Conservation (phyloP, 768 basidiomycete species). For the Auriculariales sp. region DNA sequence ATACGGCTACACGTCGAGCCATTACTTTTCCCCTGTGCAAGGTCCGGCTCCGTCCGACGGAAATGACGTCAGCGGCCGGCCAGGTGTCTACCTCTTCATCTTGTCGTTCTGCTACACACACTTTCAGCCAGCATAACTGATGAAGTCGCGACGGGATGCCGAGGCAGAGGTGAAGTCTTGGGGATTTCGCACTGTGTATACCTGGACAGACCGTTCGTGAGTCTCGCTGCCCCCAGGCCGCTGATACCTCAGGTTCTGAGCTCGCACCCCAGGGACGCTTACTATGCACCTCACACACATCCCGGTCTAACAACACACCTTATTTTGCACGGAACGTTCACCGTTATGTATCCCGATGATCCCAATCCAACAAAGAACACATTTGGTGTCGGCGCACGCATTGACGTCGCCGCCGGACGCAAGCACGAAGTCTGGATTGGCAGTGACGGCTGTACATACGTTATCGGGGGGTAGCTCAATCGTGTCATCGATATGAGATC, state of each 20-base stretch:
- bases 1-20: too few species aligned
- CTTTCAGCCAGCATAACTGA: background rate
- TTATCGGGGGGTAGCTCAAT: too few species aligned
- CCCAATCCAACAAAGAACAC: conserved; percentile 11
- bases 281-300: conserved; percentile 15
- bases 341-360: conserved; percentile 13
- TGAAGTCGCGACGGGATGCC: conserved; percentile 7
- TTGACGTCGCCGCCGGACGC: conserved; percentile 15
- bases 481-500: too few species aligned
- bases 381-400: conserved; percentile 14
- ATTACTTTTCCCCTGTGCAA: too few species aligned
- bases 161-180: conserved; percentile 13
- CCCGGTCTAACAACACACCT: conserved; percentile 15
- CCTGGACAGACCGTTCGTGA: conserved; percentile 16
- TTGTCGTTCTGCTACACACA: too few species aligned
- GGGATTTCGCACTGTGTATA: conserved; percentile 16
- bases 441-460: conserved; percentile 15
- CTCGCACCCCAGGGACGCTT: conserved; percentile 9
- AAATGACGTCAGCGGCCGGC: too few species aligned
- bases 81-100: too few species aligned
- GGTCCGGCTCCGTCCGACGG: too few species aligned
- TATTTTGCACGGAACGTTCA: conserved; percentile 14
- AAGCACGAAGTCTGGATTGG: conserved; percentile 18
- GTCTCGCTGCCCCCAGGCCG: conserved; percentile 1
- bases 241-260: background rate